Conservation (phyloP, 371 early-diverging fungal species). For the Fennellomyces sp. region DNA sequence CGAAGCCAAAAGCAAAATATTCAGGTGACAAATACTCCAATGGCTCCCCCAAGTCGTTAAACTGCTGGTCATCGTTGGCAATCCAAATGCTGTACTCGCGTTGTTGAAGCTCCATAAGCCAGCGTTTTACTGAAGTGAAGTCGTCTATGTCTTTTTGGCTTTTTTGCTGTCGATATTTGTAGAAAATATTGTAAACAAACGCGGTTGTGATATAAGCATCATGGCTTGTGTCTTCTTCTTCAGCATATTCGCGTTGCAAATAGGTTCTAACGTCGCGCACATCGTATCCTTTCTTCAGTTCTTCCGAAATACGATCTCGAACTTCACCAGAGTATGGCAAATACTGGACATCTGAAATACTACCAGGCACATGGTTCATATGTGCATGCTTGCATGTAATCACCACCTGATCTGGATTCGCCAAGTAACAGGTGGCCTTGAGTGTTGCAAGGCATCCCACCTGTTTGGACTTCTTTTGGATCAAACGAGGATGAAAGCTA, state of each 20-base stretch:
- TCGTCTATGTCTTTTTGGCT: neutral
- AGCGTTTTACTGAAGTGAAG: neutral
- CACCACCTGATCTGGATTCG: neutral
- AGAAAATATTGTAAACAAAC: neutral
- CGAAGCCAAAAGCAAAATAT: conserved; percentile 4
- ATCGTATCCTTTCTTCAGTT: neutral
- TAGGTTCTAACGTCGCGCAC: neutral
- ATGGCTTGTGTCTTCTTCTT: too few relatives aligned
- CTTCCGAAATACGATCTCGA: neutral
- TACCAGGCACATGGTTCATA: neutral
- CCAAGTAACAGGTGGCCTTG: neutral
- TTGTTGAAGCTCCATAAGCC: neutral
- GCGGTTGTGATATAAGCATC: neutral
- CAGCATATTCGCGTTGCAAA: neutral
- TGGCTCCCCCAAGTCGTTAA: too few relatives aligned
- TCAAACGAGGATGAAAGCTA: neutral
- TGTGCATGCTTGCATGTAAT: neutral
- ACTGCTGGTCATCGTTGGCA: too few relatives aligned
- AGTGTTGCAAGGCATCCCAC: conserved; percentile 6
- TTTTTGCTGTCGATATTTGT: neutral
- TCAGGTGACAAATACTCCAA: neutral
- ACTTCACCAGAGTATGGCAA: neutral
- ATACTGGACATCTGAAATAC: conserved; percentile 2
- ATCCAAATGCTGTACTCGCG: too few relatives aligned
- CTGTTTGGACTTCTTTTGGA: conserved; percentile 2